These are phyloP conservation scores for Craterostigma plantagineum DNA, from an alignment of 257 asterid genomes.

Conservation along the genomic window DNA sequence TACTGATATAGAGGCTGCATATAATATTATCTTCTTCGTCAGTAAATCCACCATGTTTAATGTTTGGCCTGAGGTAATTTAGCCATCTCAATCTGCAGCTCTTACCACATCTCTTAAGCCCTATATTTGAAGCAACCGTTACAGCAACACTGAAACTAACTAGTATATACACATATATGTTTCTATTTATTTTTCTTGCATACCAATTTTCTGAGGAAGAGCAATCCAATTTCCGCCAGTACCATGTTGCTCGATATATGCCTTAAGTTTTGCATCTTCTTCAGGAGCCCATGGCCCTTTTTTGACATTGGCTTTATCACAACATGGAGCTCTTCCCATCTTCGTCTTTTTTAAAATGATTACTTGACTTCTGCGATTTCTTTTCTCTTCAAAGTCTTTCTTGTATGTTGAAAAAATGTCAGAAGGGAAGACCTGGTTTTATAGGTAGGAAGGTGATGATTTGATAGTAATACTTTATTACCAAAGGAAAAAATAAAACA, in stretches of 20 bases:
- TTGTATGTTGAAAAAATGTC: conserved; percentile 16
- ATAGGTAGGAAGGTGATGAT: conserved; percentile 50
- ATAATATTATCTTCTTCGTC: conserved; percentile 95
- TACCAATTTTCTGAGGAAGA: conserved; percentile 95
- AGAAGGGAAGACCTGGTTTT: conserved; percentile 51
- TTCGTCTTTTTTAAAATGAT: not conserved
- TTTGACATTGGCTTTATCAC: conserved; percentile 86
- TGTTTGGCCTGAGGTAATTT: conserved; percentile 76
- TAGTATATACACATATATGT: too few relatives aligned
- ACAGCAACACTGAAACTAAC: not conserved
- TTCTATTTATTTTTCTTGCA: too few relatives aligned
- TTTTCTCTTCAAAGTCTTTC: not conserved
- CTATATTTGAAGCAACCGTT: conserved; percentile 11
- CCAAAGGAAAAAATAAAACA: conserved; percentile 16
- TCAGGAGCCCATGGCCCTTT: conserved; percentile 99
- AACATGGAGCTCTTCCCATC: conserved; percentile 98
- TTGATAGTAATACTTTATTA: conserved; percentile 30
- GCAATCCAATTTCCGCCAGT: conserved; percentile 95
- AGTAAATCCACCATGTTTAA: conserved; percentile 89
- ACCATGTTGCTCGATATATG: conserved; percentile 59
- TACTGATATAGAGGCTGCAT: conserved; percentile 90
- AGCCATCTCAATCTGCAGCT: conserved; percentile 93
- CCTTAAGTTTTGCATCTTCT: conserved; percentile 83
- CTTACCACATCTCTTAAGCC: conserved; percentile 94
- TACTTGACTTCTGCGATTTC: not conserved